Evolutionary conservation across 139 green algal species (phyloP).

Genomic region (Picochlorum costavermella): DNA sequence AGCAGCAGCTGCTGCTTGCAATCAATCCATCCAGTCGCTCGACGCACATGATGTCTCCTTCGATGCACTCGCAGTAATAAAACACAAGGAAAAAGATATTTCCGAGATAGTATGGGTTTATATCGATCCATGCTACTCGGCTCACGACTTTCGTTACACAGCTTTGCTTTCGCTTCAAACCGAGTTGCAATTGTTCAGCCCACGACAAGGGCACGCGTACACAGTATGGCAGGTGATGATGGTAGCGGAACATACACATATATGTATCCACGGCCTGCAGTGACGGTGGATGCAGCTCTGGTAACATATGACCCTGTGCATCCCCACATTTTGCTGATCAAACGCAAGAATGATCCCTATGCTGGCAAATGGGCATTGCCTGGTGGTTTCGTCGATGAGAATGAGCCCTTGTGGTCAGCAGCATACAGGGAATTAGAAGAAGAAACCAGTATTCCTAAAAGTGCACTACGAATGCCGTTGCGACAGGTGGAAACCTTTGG

Average conservation of each 20-base stretch:
- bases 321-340: slow-evolving; percentile 26
- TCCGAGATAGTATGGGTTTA: too few relatives aligned
- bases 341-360: slow-evolving; percentile 27
- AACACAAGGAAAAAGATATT: too few relatives aligned
- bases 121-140: too few relatives aligned
- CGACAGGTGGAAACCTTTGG: slow-evolving; percentile 74
- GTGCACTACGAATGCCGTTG: slow-evolving; percentile 15
- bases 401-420: slow-evolving; percentile 60
- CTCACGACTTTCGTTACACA: too few relatives aligned
- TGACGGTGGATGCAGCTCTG: slow-evolving; percentile 35
- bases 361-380: slow-evolving; percentile 68
- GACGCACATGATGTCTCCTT: too few relatives aligned
- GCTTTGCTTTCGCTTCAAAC: too few relatives aligned
- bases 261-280: slow-evolving; percentile 21
- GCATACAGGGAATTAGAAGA: slow-evolving; percentile 76
- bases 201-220: neutral
- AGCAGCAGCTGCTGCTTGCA: too few relatives aligned
- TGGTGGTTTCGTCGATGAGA: slow-evolving; percentile 81
- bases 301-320: neutral
- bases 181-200: neutral
- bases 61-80: too few relatives aligned
- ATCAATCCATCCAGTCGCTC: too few relatives aligned
- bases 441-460: slow-evolving; percentile 66
- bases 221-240: neutral
- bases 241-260: slow-evolving; percentile 9